Base-by-base conservation (phyloP, 2,329 filamentous ascomycete genomes). In the Capronia epimyces region DNA sequence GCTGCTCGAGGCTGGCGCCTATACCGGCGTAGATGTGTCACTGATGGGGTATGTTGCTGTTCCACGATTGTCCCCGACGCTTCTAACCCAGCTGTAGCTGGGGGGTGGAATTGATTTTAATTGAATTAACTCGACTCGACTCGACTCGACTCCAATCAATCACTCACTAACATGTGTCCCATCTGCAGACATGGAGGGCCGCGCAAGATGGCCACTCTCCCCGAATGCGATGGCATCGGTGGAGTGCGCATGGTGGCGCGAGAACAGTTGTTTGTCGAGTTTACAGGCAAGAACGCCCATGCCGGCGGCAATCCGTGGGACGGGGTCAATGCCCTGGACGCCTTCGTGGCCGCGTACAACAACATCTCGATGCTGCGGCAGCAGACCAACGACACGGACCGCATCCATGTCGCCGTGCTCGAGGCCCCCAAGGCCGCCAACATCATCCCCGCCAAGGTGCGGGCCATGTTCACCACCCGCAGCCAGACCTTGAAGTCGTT, bases 321-420 rank as follows among this genome's bases (percentile, higher is more conserved):
- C 3, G 80, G 80, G 0, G 70, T 77, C 57, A 82, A 83, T 60
- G 79, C 80, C 0, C 70, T 82, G 0, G 80, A 83, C 57, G 79
- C 78, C 0, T 60, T 80, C 18, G 67, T 82, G 2, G 67, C 70
- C 0, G 73, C 68, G 0, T 72, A 72, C 51, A 66, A 66, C 39
- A 67, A 67, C 37, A 63, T 82, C 3, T 72, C 75, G 0, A 68
- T 77, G 0, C 67, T 82, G 4, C 72, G 80, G 1, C 79, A 82
- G 62, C 79, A 82, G 61, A 71, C 77, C 2, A 69, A 72, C 55
- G 75, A 78, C 0, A 73, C 74, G 8, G 69, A 77, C 50, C 71
- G 76, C 12, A 69, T 79, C n/a, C 74, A 80, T 52, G 71, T 77
- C 1, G 73, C 78, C 18, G 77, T 83, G 48, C 71, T 72, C 0